Percentiles rank a stretch among this genome's conserved stretches.
Evolutionary conservation across 1,284 basidiomycete species (phyloP).

Genomic region (Macrocystidia cucumis): DNA sequence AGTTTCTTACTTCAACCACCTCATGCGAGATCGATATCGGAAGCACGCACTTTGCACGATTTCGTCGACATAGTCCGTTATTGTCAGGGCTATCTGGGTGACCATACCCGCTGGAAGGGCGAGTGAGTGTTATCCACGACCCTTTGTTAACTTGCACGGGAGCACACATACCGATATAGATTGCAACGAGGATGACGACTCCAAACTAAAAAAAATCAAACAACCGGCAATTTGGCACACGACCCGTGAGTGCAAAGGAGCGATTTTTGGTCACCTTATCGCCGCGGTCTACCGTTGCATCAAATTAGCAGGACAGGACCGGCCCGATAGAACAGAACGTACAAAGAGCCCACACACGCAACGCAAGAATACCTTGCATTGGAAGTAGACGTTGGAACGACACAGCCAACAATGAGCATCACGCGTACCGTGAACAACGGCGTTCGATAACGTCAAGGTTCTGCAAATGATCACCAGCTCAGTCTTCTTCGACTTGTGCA

Average conservation of each 20-base stretch:
- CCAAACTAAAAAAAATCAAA: too few species aligned
- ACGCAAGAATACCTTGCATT: slow-evolving; percentile 17
- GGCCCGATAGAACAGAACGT: slow-evolving; percentile 4
- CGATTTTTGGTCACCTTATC: slow-evolving; percentile 8
- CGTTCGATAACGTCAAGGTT: slow-evolving; percentile 8
- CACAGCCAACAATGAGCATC: slow-evolving; percentile 11
- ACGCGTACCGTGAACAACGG: background rate
- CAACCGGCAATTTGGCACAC: too few species aligned
- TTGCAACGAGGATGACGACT: too few species aligned
- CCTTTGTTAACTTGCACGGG: background rate
- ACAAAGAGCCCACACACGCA: slow-evolving; percentile 19
- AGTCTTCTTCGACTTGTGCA: too few species aligned
- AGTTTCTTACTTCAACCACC: too few species aligned
- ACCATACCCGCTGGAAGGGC: slow-evolving; percentile 14
- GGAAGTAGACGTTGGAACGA: slow-evolving; percentile 10
- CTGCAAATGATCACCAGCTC: background rate
- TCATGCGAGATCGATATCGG: too few species aligned
- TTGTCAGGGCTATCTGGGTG: slow-evolving; percentile 14
- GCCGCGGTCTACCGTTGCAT: slow-evolving; percentile 10
- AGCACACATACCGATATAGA: slow-evolving; percentile 14
- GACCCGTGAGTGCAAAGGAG: too few species aligned
- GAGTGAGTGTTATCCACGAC: too few species aligned
- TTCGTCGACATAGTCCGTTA: slow-evolving; percentile 18
- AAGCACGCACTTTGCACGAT: slow-evolving; percentile 16
- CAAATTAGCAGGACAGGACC: background rate